These are phyloP conservation scores for Lyophyllum shimeji DNA, from an alignment of 768 basidiomycete genomes.

Conservation along the genomic window DNA sequence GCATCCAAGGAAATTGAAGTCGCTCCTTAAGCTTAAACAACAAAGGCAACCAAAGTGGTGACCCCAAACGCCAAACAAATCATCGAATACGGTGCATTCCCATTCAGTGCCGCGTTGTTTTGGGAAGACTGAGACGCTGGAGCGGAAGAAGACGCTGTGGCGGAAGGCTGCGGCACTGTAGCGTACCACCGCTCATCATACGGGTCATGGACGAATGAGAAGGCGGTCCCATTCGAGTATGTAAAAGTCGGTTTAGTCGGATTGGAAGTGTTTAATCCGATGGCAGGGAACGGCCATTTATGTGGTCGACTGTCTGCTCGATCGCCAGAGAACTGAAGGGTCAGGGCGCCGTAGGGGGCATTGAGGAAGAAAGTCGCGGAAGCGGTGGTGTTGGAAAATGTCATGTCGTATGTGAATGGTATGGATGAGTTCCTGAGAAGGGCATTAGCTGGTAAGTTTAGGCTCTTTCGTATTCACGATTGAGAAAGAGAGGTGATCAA, in stretches of 20 bases:
- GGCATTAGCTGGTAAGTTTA: background rate
- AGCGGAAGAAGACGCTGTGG: no score
- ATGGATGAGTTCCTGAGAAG: background rate
- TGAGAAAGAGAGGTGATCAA: no score
- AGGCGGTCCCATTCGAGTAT: background rate
- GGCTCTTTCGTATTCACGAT: background rate
- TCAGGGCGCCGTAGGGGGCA: background rate
- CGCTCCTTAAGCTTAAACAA: background rate
- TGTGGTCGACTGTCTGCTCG: background rate
- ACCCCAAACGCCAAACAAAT: no score
- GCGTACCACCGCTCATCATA: background rate
- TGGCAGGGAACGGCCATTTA: background rate
- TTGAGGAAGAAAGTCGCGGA: background rate
- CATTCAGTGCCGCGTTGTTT: no score
- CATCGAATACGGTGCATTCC: no score
- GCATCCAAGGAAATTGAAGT: background rate
- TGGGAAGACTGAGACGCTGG: no score
- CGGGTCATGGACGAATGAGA: background rate
- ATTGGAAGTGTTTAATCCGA: background rate
- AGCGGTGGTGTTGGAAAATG: background rate
- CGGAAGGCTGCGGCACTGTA: background rate
- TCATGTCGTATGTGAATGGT: background rate
- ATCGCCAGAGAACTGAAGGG: background rate
- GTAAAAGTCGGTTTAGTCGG: background rate
- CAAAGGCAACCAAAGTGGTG: no score